These are phyloP conservation scores for Phytopythium vexans DNA, from an alignment of 352 stramenopile genomes.

Conservation along the genomic window DNA sequence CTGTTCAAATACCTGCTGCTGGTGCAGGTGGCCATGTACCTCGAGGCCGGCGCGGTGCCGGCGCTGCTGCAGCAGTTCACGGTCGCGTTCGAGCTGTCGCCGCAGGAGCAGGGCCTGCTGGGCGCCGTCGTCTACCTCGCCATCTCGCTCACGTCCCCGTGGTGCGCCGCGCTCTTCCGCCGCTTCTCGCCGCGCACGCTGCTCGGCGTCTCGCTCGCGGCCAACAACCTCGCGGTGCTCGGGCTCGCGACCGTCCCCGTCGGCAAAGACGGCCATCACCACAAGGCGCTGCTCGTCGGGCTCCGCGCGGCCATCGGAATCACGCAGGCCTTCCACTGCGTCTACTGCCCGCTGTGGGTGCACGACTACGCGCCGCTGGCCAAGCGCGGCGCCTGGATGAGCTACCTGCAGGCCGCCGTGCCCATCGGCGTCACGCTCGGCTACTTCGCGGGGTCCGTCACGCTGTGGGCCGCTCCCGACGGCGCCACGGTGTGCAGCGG, in stretches of 20 bases:
- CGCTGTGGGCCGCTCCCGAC: conserved; percentile 51
- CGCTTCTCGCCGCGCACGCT: conserved; percentile 63
- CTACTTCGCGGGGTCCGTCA: conserved; percentile 74
- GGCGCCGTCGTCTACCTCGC: conserved; percentile 83
- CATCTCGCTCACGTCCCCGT: conserved; percentile 74
- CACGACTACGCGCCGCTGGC: conserved; percentile 79
- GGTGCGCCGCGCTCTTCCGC: conserved; percentile 81
- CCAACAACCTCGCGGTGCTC: conserved; percentile 79
- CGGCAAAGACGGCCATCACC: conserved; percentile 48
- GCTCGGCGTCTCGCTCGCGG: conserved; percentile 62
- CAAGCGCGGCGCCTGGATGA: conserved; percentile 80
- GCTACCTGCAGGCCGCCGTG: conserved; percentile 73
- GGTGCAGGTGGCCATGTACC: conserved; percentile 84
- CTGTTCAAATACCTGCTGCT: conserved; percentile 87
- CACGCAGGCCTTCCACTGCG: conserved; percentile 80
- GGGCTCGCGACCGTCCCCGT: conserved; percentile 59
- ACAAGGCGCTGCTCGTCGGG: conserved; percentile 71
- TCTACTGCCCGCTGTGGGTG: conserved; percentile 85
- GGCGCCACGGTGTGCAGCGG: conserved; percentile 44
- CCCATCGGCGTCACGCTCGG: conserved; percentile 76
- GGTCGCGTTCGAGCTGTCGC: conserved; percentile 67
- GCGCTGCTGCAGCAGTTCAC: conserved; percentile 82
- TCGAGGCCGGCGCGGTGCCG: conserved; percentile 81
- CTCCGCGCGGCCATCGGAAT: conserved; percentile 70
- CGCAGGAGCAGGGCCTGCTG: conserved; percentile 77